Conservation (phyloP, 257 asterid species). For the Ophiorrhiza pumila region DNA sequence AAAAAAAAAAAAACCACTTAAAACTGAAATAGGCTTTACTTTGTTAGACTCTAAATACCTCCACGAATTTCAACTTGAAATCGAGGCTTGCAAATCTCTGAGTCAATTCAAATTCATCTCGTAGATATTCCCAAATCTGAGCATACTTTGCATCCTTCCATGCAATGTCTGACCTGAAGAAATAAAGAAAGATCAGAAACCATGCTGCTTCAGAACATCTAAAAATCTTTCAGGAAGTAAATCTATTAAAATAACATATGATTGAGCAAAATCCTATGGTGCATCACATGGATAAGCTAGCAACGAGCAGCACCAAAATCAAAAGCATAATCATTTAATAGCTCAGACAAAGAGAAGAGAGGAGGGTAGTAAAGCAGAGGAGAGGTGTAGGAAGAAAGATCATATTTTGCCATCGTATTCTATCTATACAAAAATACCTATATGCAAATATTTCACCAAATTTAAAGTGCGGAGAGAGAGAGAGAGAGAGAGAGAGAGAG, state of each 20-base stretch:
- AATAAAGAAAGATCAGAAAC: background rate
- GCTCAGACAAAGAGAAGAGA: background rate
- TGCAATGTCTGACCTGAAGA: constrained; percentile 64
- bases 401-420: no score
- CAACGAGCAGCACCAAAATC: background rate
- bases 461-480: no score
- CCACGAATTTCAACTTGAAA: constrained; percentile 91
- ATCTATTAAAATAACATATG: background rate
- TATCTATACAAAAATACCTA: no score
- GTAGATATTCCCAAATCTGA: constrained; percentile 96
- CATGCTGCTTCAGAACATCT: background rate
- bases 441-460: no score
- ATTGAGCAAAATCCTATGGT: background rate
- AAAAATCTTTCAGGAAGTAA: background rate
- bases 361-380: background rate
- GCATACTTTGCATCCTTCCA: constrained; percentile 99
- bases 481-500: no score
- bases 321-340: background rate
- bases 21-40: background rate
- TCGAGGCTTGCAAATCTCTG: constrained; percentile 96
- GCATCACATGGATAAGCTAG: background rate
- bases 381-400: no score
- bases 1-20: background rate
- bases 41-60: constrained; percentile 41
- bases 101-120: constrained; percentile 95